Evolutionary conservation across 148 eudicot genomes (phyloP), one percentile per base, ranked within the genome.

Genomic region (Chenopodium suecicum): DNA sequence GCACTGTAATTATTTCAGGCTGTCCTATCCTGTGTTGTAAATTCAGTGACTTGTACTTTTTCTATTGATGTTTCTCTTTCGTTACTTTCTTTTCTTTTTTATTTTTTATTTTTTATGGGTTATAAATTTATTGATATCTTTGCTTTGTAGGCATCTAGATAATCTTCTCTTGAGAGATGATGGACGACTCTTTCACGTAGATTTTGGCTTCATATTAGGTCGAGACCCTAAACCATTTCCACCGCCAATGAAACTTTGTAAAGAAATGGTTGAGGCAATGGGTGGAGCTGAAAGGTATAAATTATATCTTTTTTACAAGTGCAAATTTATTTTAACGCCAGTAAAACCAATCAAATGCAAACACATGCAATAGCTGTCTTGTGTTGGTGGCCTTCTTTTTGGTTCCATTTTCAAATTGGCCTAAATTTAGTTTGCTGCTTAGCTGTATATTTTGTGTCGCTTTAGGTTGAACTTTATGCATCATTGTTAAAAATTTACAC

Each of bases 261-360:
- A 95, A 90, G 98, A 95, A 88, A 93, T 95, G 98, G 98, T 95
- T 31, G 98, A 95, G 83, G 98, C 98, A 82, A 95, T 95, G 98
- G 98, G 98, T 63, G 98, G 98, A 83, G 98, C 98, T 73, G 98
- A 93, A 88, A 95, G 98, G 98, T 95, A 88, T 31, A 46, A 23
- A 73, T 20, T 71, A 17, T 23, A 13, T 68, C 16, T 68, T 66
- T 11, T 66, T 25, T 11, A 25, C 23, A 7, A 25, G 8, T 9
- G 19, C 32, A 66, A 9, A 66, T 66, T 66, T 25, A 25, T 10
- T 23, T 66, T 66, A 10, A 9, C 19, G 10, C 29, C 32, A 66
- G 19, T 27, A 25, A 4, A 66, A 25, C 12, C 34, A 66, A 25
- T 67, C 70, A 27, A 67, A 19, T 27, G 4, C 37, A 67, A 16